These are phyloP conservation scores for Ceriops tagal DNA, from an alignment of 345 rosid genomes.

Conservation along the genomic window DNA sequence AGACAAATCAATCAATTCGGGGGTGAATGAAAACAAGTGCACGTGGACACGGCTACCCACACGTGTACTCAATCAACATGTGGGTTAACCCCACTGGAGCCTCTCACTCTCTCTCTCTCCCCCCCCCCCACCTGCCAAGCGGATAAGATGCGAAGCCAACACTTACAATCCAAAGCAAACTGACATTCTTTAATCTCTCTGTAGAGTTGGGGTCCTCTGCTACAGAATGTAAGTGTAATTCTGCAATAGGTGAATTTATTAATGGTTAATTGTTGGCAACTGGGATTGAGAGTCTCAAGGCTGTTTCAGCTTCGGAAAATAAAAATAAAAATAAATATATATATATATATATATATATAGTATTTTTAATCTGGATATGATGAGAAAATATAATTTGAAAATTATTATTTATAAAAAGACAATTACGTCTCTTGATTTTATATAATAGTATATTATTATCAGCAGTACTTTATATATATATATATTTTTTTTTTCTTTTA, in stretches of 20 bases:
- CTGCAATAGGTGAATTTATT: background rate
- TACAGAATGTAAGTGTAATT: background rate
- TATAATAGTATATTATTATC: no score
- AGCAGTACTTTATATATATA: no score
- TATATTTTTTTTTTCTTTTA: no score
- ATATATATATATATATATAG: no score
- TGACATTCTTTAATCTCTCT: slow-evolving; percentile 30
- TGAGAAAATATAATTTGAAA: no score
- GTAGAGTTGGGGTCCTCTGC: background rate
- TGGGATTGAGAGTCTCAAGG: slow-evolving; percentile 25
- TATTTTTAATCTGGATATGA: no score
- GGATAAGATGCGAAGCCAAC: slow-evolving; percentile 24
- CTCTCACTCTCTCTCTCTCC: background rate
- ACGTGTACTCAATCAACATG: slow-evolving; percentile 68
- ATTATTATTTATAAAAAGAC: no score
- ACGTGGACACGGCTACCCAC: slow-evolving; percentile 57
- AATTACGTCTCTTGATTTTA: no score
- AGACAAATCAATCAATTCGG: slow-evolving; percentile 41
- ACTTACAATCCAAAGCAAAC: slow-evolving; percentile 23
- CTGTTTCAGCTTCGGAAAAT: background rate
- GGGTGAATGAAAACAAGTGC: slow-evolving; percentile 45
- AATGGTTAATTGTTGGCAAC: slow-evolving; percentile 12
- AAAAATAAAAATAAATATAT: no score
- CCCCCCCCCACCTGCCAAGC: background rate
- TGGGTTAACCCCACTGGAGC: slow-evolving; percentile 1